These are phyloP conservation scores for Saccharata proteae DNA, from an alignment of 2,329 filamentous ascomycete genomes.

Conservation along the genomic window DNA sequence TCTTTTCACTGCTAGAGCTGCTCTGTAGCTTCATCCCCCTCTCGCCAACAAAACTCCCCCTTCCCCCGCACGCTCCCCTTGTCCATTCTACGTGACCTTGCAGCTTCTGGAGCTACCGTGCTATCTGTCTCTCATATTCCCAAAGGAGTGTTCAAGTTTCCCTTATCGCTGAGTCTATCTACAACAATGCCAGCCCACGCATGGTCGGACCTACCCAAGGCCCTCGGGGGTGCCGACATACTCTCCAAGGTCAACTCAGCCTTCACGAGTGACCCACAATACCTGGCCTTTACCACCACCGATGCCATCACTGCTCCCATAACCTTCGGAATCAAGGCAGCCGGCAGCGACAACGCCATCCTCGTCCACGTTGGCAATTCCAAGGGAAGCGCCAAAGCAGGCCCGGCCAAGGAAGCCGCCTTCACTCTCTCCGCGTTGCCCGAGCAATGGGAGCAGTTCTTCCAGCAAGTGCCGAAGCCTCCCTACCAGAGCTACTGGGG, in stretches of 20 bases:
- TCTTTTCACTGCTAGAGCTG: no score
- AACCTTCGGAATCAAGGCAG: conserved; percentile 25
- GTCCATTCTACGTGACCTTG: no score
- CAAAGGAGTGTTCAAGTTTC: no score
- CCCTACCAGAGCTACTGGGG: conserved; percentile 37
- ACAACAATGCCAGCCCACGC: conserved; percentile 4
- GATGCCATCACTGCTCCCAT: conserved; percentile 20
- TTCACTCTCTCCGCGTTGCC: conserved; percentile 31
- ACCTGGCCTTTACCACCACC: conserved; percentile 24
- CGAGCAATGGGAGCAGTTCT: conserved; percentile 36
- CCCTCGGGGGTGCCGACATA: conserved; percentile 17
- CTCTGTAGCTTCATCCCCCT: no score
- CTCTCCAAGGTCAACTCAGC: conserved; percentile 20
- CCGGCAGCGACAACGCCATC: conserved; percentile 20
- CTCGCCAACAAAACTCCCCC: no score
- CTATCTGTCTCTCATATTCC: no score
- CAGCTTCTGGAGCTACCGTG: neutral
- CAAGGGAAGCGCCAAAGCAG: conserved; percentile 16
- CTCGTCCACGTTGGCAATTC: conserved; percentile 22
- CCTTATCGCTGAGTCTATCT: no score
- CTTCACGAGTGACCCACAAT: conserved; percentile 20
- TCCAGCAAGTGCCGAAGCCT: conserved; percentile 27
- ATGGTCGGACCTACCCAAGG: conserved; percentile 22
- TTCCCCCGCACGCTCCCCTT: no score
- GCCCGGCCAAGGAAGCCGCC: conserved; percentile 19